phyloP scores from a whole-genome alignment of 2,329 filamentous ascomycete species.

The Chaetomium sp. region DNA sequence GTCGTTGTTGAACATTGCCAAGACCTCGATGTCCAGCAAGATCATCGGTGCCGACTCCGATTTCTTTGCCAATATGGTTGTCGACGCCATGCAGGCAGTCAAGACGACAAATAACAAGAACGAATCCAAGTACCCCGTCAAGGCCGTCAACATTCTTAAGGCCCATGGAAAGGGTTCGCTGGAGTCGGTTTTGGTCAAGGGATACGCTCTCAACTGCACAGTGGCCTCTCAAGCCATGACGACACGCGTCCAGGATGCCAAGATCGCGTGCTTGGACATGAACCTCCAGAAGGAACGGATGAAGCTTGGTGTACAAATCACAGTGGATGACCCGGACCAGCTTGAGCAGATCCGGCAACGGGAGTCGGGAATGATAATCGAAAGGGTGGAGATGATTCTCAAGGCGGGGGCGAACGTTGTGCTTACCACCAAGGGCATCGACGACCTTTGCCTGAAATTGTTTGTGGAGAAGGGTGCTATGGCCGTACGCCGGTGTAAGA shows the following conservation, averaged over 20 bases:
- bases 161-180: constrained; percentile 88
- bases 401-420: constrained; percentile 96
- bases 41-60: constrained; percentile 94
- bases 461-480: constrained; percentile 94
- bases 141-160: constrained; percentile 98
- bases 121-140: constrained; percentile 95
- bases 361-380: constrained; percentile 87
- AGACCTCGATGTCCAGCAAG: constrained; percentile 99
- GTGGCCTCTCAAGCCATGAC: constrained; percentile 98
- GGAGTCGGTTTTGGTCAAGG: constrained; percentile 88
- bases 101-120: constrained; percentile 86
- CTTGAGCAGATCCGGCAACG: constrained; percentile 93
- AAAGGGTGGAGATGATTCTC: constrained; percentile 93
- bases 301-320: constrained; percentile 98
- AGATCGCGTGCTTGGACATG: constrained; percentile 95
- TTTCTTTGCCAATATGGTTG: constrained; percentile 96
- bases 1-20: constrained; percentile 88
- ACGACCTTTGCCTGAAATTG: constrained; percentile 88
- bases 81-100: constrained; percentile 91
- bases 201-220: constrained; percentile 97
- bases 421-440: constrained; percentile 96
- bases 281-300: constrained; percentile 98
- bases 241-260: constrained; percentile 84
- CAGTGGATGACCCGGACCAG: constrained; percentile 93
- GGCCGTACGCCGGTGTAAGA: constrained; percentile 94